Conservation (phyloP, 2,329 filamentous ascomycete genomes). For the Penicillium sp. region DNA sequence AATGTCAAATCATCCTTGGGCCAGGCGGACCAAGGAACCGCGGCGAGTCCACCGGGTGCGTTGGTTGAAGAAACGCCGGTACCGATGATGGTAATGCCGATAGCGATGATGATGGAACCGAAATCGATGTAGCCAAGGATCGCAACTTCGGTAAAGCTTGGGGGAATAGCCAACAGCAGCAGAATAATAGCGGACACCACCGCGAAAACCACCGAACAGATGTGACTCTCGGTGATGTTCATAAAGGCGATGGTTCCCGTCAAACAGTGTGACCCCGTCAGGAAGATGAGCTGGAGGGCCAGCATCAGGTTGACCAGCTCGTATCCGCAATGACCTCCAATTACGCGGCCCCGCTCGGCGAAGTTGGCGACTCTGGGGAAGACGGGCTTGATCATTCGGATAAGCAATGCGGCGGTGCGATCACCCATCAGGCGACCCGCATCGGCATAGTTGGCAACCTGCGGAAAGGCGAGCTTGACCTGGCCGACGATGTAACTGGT, state of each 20-base stretch:
- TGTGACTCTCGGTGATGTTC: constrained; percentile 36
- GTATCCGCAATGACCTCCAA: constrained; percentile 35
- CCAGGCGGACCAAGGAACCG: constrained; percentile 28
- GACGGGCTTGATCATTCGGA: constrained; percentile 24
- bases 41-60: constrained; percentile 22
- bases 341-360: constrained; percentile 41
- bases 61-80: constrained; percentile 27
- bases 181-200: constrained; percentile 41
- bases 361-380: constrained; percentile 42
- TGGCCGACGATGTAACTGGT: constrained; percentile 42
- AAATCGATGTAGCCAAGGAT: constrained; percentile 39
- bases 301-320: constrained; percentile 44
- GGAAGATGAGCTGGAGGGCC: constrained; percentile 40
- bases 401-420: neutral
- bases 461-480: constrained; percentile 33
- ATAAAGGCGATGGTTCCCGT: constrained; percentile 48
- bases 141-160: constrained; percentile 35
- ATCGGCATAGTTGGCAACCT: constrained; percentile 44
- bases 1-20: constrained; percentile 26
- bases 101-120: constrained; percentile 31
- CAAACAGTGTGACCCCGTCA: constrained; percentile 46
- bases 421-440: constrained; percentile 44
- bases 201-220: constrained; percentile 43
- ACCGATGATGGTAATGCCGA: constrained; percentile 35
- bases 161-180: constrained; percentile 29